Conservation (phyloP, 2,329 filamentous ascomycete species). For the Bipolaris cookei region DNA sequence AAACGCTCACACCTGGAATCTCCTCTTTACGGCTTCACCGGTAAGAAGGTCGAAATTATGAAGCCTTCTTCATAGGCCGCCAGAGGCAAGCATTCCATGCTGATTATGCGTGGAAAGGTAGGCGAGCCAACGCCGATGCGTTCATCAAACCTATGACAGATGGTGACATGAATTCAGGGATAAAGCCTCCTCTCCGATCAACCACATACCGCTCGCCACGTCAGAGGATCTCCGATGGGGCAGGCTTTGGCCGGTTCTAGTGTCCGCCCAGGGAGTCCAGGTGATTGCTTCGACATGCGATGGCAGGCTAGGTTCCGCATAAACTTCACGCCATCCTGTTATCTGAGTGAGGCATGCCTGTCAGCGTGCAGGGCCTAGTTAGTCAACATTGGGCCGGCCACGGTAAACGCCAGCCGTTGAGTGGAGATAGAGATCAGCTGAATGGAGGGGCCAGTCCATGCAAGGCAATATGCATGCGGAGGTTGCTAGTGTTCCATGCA, state of each 20-base stretch:
- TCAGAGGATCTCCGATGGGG: conserved; percentile 60
- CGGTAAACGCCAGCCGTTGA: conserved; percentile 48
- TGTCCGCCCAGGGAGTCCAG: conserved; percentile 49
- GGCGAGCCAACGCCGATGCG: conserved; percentile 37
- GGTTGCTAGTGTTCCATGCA: conserved; percentile 44
- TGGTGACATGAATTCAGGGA: conserved; percentile 49
- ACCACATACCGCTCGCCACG: conserved; percentile 58
- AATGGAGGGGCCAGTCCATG: conserved; percentile 41
- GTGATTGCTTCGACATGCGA: conserved; percentile 54
- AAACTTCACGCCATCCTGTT: conserved; percentile 52
- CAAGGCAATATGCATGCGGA: conserved; percentile 50
- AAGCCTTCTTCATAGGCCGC: conserved; percentile 38
- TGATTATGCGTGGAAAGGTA: conserved; percentile 34
- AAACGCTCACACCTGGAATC: conserved; percentile 27
- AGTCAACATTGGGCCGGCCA: conserved; percentile 50
- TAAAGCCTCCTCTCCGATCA: conserved; percentile 48
- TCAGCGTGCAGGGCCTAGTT: conserved; percentile 51
- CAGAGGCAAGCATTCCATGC: conserved; percentile 40
- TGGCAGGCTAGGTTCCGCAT: conserved; percentile 53
- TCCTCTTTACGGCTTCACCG: conserved; percentile 43
- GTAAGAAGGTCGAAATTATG: conserved; percentile 45
- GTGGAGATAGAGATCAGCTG: conserved; percentile 51
- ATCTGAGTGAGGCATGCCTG: conserved; percentile 51
- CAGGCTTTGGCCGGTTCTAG: conserved; percentile 56
- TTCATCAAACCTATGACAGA: conserved; percentile 48